Evolutionary conservation across 2,329 filamentous ascomycete species (phyloP).

Genomic region (Neurospora sp.): DNA sequence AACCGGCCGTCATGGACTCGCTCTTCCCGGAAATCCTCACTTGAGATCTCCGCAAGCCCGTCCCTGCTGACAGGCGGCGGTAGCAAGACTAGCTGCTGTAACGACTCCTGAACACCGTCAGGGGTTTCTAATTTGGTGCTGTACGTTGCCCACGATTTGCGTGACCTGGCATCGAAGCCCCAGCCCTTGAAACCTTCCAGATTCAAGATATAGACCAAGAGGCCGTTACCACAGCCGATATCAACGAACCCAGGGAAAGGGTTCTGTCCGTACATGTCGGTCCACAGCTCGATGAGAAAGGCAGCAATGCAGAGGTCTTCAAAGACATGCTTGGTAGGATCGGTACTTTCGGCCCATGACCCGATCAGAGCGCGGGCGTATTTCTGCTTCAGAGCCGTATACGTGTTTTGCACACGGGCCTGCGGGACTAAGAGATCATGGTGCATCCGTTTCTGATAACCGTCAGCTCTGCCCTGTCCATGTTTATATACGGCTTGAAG

Average conservation of each 20-base stretch:
- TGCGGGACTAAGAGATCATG: conserved; percentile 77
- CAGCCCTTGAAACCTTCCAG: conserved; percentile 75
- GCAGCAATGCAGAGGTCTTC: conserved; percentile 87
- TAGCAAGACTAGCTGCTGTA: conserved; percentile 39
- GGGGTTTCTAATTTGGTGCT: conserved; percentile 21
- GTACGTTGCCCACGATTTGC: conserved; percentile 79
- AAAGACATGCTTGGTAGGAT: conserved; percentile 86
- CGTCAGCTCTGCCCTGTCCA: conserved; percentile 50
- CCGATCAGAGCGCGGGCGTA: conserved; percentile 63
- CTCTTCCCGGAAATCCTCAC: conserved; percentile 12
- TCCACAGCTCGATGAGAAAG: conserved; percentile 88
- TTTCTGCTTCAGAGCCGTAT: conserved; percentile 65
- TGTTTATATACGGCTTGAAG: conserved; percentile 64
- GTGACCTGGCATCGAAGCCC: conserved; percentile 81
- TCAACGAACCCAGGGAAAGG: conserved; percentile 85
- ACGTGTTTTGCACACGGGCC: conserved; percentile 69
- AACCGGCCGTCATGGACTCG: conserved; percentile 55
- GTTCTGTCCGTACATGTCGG: conserved; percentile 57
- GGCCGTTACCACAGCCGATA: conserved; percentile 89
- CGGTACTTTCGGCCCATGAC: conserved; percentile 79
- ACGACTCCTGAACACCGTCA: conserved; percentile 18
- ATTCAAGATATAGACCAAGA: conserved; percentile 74
- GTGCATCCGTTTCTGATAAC: conserved; percentile 72
- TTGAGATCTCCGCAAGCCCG: conserved; percentile 9
- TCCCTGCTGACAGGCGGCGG: conserved; percentile 29